phyloP scores from a whole-genome alignment of 2,329 filamentous ascomycete species.

The Elsinoe perseae region DNA sequence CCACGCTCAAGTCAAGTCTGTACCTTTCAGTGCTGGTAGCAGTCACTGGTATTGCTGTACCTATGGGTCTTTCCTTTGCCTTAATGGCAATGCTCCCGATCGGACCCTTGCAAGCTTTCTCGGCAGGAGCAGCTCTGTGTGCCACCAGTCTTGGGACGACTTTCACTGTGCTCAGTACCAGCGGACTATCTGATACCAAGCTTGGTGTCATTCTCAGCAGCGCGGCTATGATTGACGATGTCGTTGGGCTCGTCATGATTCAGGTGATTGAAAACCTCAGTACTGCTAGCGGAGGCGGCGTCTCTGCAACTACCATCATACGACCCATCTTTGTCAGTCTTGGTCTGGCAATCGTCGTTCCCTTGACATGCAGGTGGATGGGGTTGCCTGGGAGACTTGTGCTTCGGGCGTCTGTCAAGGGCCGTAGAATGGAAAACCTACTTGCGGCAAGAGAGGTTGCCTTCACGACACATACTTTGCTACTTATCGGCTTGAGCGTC shows the following conservation, averaged over 20 bases:
- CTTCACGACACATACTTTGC: conserved; percentile 37
- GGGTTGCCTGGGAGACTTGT: conserved; percentile 36
- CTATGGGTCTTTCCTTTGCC: conserved; percentile 59
- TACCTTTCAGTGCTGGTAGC: conserved; percentile 55
- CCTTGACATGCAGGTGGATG: conserved; percentile 42
- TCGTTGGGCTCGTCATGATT: conserved; percentile 69
- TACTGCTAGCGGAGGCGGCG: conserved; percentile 24
- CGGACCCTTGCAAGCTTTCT: conserved; percentile 56
- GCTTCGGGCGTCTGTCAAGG: not conserved
- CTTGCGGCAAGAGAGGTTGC: not conserved
- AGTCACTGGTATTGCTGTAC: conserved; percentile 54
- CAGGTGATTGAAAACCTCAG: conserved; percentile 64
- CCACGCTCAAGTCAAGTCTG: conserved; percentile 52
- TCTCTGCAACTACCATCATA: conserved; percentile 39
- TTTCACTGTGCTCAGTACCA: conserved; percentile 57
- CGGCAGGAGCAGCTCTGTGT: conserved; percentile 64
- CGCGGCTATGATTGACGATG: conserved; percentile 76
- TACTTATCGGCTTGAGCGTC: conserved; percentile 45
- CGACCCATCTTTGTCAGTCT: conserved; percentile 46
- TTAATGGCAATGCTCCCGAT: conserved; percentile 46
- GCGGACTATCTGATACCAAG: conserved; percentile 46
- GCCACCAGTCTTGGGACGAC: conserved; percentile 69
- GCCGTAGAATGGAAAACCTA: not conserved
- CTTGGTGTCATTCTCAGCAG: conserved; percentile 58
- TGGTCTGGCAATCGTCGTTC: conserved; percentile 44